Base-by-base conservation (phyloP, 768 basidiomycete genomes). In the Suillus clintonianus region DNA sequence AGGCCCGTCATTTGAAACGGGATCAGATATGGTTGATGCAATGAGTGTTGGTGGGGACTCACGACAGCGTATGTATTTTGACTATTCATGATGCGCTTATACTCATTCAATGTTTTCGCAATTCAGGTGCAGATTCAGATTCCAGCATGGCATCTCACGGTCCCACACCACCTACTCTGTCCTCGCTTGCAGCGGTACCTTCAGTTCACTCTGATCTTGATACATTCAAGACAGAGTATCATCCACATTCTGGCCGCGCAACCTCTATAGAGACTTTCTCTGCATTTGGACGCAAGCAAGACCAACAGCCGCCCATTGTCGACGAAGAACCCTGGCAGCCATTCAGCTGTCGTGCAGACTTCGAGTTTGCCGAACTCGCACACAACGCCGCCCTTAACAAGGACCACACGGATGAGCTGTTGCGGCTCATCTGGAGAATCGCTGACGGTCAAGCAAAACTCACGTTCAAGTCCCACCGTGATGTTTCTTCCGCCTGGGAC, bases 271-370 rank as follows among this genome's bases (percentile, higher is more conserved):
- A 67, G 14, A 59, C 36, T 15, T 72, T 72, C 48, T 56, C 65
- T 11, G 65, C 69, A 2, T 72, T 68, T 39, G 34, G 22, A 13
- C 27, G 34, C 24, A 39, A 19, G 32, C 3, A 53, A 24, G 39
- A 39, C 10, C 2, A 30, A 19, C 24, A 17, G 34, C 48, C n/a
- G 13, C 62, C 63, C 3, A 24, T 59, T 22, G 39, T 57, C 3
- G 67, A 70, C 14, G 36, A 62, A 19, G 54, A 68, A 43, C 67
- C 65, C 17, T 68, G 64, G 61, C 41, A 48, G 17, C 67, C 67
- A 15, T 63, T 68, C 17, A 13, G 24, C 3, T 57, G 17, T 36
- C 30, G 37, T 36, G 37, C 50, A 1, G 62, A 68, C 59, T 68
- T 68, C 19, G 55, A 68, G 47, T 59, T 66, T 14, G 36, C 59